Base-by-base conservation (phyloP, 352 stramenopile species). In the Phytophthora sp. region DNA sequence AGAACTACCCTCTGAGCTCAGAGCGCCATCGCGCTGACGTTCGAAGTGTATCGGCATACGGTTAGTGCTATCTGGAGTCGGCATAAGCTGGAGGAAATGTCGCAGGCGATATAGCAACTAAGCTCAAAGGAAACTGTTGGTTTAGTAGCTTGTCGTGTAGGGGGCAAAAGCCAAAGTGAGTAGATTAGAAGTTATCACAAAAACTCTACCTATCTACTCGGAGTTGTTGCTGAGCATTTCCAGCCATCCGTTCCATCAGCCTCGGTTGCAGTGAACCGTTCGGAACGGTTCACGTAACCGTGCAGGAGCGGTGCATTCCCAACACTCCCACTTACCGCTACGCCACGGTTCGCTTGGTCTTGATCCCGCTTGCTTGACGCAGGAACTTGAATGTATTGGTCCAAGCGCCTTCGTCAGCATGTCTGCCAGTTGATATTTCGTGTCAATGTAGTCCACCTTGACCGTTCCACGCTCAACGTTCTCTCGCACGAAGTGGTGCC, bases 311-410 rank as follows among this genome's bases (percentile, higher is more conserved):
- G n/a, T n/a, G 35, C 4, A 10, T 11, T n/a, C 23, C 42, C 20
- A 62, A 45, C 30, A 45, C 54, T 41, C 44, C 44, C 44, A 52
- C 45, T 64, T 45, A 45, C 18, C 2, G 18, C 27, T 51, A 43
- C 12, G 2, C 27, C 28, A 8, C 11, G 37, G 18, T 51, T 24
- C 5, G 10, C 20, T 56, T 42, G 20, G 9, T 1, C 28, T 52
- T 52, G 45, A 57, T 57, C 0, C 44, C 27, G 20, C 4, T 48
- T 2, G 7, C 27, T 0, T 52, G 2, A 9, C 24, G 43, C 13
- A 64, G 13, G 38, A 31, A 53, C 34, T 64, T 32, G 1, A 64
- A 27, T 10, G 24, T 31, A 26, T 64, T 64, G 9, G 35, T 18
- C 17, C 24, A 0, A 64, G 21, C 8, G 13, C 26, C 13, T 64